Base-by-base conservation (phyloP, 2,329 filamentous ascomycete species). In the Talaromyces sp. region DNA sequence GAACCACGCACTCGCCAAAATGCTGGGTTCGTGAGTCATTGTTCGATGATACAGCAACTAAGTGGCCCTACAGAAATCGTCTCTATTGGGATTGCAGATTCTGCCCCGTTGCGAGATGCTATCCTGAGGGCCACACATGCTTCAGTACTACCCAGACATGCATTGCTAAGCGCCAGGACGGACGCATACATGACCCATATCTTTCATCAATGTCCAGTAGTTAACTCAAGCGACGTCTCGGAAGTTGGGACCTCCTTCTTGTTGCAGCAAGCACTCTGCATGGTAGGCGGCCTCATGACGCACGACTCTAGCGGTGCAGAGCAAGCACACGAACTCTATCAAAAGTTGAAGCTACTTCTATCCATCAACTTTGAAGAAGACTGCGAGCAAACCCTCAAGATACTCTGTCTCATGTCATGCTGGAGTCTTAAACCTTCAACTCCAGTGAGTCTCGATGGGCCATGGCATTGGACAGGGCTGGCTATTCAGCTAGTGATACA, bases 401-500 rank as follows among this genome's bases (percentile, higher is more conserved):
- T 67, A 8, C 41, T 72, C 1, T 72, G 70, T 62, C 65, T 72
- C 19, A 50, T 72, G 50, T 62, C 59, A 22, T 67, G 63, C 35
- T 69, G 69, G 57, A 70, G 66, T 59, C 31, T 64, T 10, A 67
- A 68, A 10, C 63, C 67, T 3, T 62, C 69, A 1, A 65, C 61
- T 47, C 50, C 62, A 11, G 49, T 70, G 0, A 70, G 61, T 13
- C 52, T 72, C 13, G 69, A 71, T 61, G 63, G 67, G 22, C 62
- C 69, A 8, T 72, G 68, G 68, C 64, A 70, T 27, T 70, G 68
- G 70, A 62, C 69, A 3, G 69, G 69, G 8, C 54, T 69, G 43
- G 69, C 68, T 19, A 65, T 67, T 3, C 66, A 69, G 25, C 58
- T 71, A 2, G 68, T 68, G 11, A 47, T 67, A 19, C 69, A 72